Conservation (phyloP, 108 stramenopile genomes). For the Cyclostephanos tholiformis region DNA sequence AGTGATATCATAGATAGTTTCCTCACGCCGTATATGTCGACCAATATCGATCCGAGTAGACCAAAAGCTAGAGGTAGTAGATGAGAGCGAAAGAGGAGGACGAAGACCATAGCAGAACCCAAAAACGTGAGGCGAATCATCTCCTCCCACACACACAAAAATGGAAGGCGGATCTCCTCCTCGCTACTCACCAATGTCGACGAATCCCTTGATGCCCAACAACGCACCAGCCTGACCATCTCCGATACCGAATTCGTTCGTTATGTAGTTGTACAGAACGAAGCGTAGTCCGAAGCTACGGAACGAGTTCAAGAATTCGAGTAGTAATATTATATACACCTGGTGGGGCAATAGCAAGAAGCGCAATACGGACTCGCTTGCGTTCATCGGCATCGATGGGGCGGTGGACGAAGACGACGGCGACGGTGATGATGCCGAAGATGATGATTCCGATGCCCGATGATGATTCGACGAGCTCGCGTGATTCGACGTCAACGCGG, state of each 20-base stretch:
- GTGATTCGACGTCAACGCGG: too few species aligned
- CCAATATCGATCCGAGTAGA: slow-evolving; percentile 24
- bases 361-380: slow-evolving; percentile 15
- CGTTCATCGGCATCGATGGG: too few species aligned
- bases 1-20: slow-evolving; percentile 24
- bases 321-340: slow-evolving; percentile 14
- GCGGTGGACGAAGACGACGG: background rate
- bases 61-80: slow-evolving; percentile 23
- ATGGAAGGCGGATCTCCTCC: too few species aligned
- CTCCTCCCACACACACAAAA: too few species aligned
- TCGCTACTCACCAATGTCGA: slow-evolving; percentile 28
- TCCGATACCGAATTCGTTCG: slow-evolving; percentile 36
- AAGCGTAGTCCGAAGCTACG: slow-evolving; percentile 36
- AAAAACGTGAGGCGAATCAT: too few species aligned
- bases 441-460: too few species aligned
- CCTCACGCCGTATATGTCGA: slow-evolving; percentile 38
- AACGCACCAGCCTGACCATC: slow-evolving; percentile 28
- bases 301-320: slow-evolving; percentile 48
- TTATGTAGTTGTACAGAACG: slow-evolving; percentile 39
- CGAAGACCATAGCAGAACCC: too few species aligned
- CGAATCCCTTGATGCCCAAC: slow-evolving; percentile 34
- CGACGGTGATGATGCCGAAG: background rate
- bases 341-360: slow-evolving; percentile 23
- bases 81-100: too few species aligned
- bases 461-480: too few species aligned